phyloP scores from a whole-genome alignment of 306 rosid genomes.

The Sicyos baderoa region DNA sequence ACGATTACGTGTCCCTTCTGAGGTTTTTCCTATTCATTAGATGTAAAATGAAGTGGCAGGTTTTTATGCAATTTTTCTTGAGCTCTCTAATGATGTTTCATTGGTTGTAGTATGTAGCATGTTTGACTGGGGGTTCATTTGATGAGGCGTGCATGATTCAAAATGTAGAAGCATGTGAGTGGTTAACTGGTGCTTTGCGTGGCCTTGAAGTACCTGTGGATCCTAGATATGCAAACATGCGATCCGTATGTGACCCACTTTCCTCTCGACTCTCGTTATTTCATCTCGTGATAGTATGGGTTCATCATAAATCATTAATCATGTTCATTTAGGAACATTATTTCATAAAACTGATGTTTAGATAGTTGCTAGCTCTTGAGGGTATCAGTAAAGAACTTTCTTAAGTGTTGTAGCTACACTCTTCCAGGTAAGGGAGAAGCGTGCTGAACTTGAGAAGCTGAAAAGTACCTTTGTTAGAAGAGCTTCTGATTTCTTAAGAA shows the following conservation, averaged over 20 bases:
- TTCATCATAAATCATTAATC: background rate
- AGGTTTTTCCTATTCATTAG: constrained; percentile 38
- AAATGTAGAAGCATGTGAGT: constrained; percentile 82
- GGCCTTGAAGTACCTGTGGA: constrained; percentile 61
- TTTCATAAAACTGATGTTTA: too few species aligned
- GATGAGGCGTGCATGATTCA: constrained; percentile 68
- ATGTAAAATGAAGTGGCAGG: constrained; percentile 3
- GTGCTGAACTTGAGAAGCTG: constrained; percentile 72
- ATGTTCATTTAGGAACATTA: too few species aligned
- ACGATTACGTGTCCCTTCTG: constrained; percentile 76
- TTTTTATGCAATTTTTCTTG: constrained; percentile 4
- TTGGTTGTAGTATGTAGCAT: constrained; percentile 57
- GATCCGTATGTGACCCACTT: constrained; percentile 51
- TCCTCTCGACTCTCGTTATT: constrained; percentile 27
- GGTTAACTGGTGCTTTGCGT: constrained; percentile 71
- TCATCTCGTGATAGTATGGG: background rate
- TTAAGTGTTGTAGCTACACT: constrained; percentile 22
- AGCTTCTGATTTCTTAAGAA: constrained; percentile 69
- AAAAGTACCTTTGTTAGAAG: constrained; percentile 71
- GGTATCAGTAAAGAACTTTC: too few species aligned
- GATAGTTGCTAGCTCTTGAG: too few species aligned
- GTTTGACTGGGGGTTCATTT: constrained; percentile 75
- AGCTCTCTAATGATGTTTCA: constrained; percentile 32
- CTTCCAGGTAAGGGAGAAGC: constrained; percentile 82
- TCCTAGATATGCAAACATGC: constrained; percentile 63